These are phyloP conservation scores for Sordariomycetes sp. DNA, from an alignment of 2,329 filamentous ascomycete genomes.

Conservation along the genomic window DNA sequence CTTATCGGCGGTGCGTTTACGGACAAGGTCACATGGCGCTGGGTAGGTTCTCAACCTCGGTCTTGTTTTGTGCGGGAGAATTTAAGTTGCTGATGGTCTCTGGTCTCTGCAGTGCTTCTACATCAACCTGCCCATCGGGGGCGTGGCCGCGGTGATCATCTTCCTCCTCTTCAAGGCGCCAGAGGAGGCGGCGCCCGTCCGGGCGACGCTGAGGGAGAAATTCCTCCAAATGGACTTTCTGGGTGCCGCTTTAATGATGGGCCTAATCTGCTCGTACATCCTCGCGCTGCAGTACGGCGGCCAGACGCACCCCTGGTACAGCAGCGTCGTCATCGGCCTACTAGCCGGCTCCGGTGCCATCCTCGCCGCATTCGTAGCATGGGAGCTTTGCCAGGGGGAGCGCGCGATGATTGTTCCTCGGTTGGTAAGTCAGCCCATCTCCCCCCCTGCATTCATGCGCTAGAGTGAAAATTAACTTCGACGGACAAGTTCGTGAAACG, in stretches of 20 bases:
- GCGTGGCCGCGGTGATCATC: conserved; percentile 18
- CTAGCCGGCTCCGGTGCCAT: too few species aligned
- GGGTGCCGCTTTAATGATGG: conserved; percentile 19
- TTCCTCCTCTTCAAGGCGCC: conserved; percentile 31
- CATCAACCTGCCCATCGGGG: conserved; percentile 20
- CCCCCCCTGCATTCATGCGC: too few species aligned
- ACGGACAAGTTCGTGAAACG: conserved; percentile 27
- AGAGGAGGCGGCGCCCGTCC: neutral
- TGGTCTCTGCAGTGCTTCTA: conserved; percentile 16
- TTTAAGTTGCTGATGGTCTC: too few species aligned
- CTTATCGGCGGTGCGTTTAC: conserved; percentile 14
- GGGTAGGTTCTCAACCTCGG: too few species aligned
- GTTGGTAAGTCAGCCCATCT: too few species aligned
- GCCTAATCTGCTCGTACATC: conserved; percentile 32
- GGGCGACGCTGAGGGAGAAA: neutral
- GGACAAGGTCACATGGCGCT: conserved; percentile 17
- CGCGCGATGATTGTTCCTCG: too few species aligned
- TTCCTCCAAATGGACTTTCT: conserved; percentile 11
- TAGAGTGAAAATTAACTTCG: conserved; percentile 23
- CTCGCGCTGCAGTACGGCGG: conserved; percentile 41
- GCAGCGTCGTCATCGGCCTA: too few species aligned
- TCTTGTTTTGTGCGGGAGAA: too few species aligned
- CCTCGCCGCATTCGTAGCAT: too few species aligned
- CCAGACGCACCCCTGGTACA: conserved; percentile 14
- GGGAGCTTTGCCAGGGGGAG: too few species aligned